Percentiles rank a stretch among this genome's conserved stretches.
Conservation (phyloP, 345 rosid species). For the Dovyalis caffra region DNA sequence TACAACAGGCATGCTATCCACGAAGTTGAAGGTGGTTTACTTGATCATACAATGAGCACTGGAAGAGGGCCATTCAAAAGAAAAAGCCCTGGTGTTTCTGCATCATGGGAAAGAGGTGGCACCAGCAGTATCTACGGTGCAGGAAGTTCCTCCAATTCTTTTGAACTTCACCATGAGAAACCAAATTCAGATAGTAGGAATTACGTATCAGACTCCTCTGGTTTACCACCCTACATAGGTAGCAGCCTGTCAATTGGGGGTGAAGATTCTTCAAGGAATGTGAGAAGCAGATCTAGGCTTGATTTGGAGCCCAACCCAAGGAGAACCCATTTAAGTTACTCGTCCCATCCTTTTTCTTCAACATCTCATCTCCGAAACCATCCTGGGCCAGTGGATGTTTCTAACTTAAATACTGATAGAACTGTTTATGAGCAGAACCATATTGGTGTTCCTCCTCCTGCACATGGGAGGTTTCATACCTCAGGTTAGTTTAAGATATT, state of each 20-base stretch:
- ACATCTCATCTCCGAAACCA: not conserved
- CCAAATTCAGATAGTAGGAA: constrained; percentile 20
- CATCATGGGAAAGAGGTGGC: constrained; percentile 19
- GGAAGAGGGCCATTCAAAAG: constrained; percentile 29
- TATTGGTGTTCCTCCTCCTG: constrained; percentile 11
- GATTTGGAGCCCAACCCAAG: constrained; percentile 14
- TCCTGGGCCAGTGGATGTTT: not conserved
- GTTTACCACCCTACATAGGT: constrained; percentile 13
- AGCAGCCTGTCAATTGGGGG: not conserved
- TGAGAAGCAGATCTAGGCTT: constrained; percentile 19
- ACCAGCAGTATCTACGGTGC: constrained; percentile 17
- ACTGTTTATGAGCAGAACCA: constrained; percentile 12
- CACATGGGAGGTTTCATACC: constrained; percentile 17
- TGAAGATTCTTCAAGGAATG: constrained; percentile 17
- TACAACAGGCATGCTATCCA: constrained; percentile 6
- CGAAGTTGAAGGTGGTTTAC: constrained; percentile 19
- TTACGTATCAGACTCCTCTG: constrained; percentile 16
- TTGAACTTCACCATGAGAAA: constrained; percentile 10
- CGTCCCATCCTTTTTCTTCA: constrained; percentile 1
- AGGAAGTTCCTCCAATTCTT: constrained; percentile 34
- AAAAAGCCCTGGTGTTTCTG: constrained; percentile 16
- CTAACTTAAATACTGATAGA: constrained; percentile 10
- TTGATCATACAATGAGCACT: constrained; percentile 11
- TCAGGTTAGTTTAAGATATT: constrained; percentile 23
- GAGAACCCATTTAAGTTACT: not conserved